phyloP scores from a whole-genome alignment of 179 eudicot species.

The Actinidia chinensis region DNA sequence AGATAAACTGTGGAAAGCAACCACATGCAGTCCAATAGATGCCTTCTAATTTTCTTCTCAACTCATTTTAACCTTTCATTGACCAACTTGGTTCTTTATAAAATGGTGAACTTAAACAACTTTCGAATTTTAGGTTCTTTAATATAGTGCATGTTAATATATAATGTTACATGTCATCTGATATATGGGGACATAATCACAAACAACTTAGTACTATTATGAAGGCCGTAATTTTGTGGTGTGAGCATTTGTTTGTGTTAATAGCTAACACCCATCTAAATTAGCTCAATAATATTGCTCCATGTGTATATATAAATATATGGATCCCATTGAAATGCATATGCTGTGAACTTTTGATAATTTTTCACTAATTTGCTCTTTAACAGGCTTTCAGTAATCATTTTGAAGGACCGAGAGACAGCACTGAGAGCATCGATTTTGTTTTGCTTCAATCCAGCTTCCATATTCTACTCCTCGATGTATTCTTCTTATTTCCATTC shows the following conservation, averaged over 20 bases:
- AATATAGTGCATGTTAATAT: too few relatives aligned
- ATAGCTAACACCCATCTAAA: not conserved
- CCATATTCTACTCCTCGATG: conserved; percentile 94
- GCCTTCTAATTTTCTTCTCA: too few relatives aligned
- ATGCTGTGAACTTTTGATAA: not conserved
- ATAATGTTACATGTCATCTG: too few relatives aligned
- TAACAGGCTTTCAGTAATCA: conserved; percentile 67
- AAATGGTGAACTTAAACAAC: too few relatives aligned
- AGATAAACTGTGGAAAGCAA: too few relatives aligned
- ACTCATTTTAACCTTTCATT: too few relatives aligned
- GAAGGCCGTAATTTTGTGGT: not conserved
- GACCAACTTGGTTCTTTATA: too few relatives aligned
- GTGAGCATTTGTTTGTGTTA: conserved; percentile 8
- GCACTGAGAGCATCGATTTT: conserved; percentile 71
- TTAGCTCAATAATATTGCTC: not conserved
- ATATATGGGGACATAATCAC: not conserved
- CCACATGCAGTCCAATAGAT: too few relatives aligned
- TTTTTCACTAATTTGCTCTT: conserved; percentile 6
- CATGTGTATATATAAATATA: not conserved
- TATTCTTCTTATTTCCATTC: conserved; percentile 25
- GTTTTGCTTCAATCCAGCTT: conserved; percentile 97
- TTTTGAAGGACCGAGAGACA: conserved; percentile 63
- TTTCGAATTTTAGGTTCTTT: too few relatives aligned
- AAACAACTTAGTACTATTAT: not conserved
- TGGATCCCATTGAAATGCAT: not conserved